Base-by-base conservation (phyloP, 75 land plant genomes). In the Cryptomeria japonica region DNA sequence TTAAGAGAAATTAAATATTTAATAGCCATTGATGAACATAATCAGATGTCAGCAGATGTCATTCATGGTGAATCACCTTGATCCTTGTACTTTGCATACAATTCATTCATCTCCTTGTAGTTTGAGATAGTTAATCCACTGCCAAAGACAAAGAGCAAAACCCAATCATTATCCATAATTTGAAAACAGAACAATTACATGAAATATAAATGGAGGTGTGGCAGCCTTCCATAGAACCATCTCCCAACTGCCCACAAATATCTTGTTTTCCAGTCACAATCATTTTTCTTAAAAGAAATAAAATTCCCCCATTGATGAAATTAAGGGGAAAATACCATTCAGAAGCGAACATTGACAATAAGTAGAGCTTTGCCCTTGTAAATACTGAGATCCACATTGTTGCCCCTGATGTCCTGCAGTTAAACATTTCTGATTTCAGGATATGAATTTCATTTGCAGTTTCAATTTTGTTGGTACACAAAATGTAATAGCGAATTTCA, bases 281-380 rank as follows among this genome's bases (percentile, higher is more conserved):
- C 25, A 68, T 25, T 38, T 5, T n/a, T n/a, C n/a, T n/a, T n/a
- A n/a, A 16, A 38, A 16, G 2, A 14, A 13, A 6, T 9, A 49
- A 11, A 10, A 49, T 10, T 10, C 41, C 42, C 28, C 37, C 37
- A 41, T 41, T 18, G 28, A 38, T 14, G 55, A 75, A 55, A 34
- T 34, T 80, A 76, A 22, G 83, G 38, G 75, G 34, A 36, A 12
- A 75, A 51, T 90, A 96, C 97, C 97, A 95, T 89, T 94, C 91
- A 19, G 98, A 95, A 13, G 98, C 98, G n/a, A 89, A 96, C 97
- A 88, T 96, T 96, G 87, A 96, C 97, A 88, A 96, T 90, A 86
- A 96, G 92, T 53, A 96, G 90, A 28, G 92, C 97, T 85, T 96
- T 95, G 46, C 98, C 98, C 91, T 94, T 94, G 88, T 95, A 96